Base-by-base conservation (phyloP, 768 basidiomycete species). In the Coprinopsis sp. region DNA sequence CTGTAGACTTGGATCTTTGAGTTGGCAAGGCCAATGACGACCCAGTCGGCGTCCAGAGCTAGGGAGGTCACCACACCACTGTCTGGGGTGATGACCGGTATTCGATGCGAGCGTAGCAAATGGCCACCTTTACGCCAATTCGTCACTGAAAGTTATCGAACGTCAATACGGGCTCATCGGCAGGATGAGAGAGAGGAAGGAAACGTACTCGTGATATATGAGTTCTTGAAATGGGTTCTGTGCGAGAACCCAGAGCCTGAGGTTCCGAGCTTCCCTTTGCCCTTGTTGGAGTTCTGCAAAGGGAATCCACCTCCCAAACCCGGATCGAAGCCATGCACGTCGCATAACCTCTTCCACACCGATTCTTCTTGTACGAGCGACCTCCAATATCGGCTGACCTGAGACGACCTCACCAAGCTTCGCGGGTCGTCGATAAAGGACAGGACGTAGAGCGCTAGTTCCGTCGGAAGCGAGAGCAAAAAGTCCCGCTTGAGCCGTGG, bases 11-110 rank as follows among this genome's bases (percentile, higher is more conserved):
- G 87, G 37, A 97, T 85, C 51, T 82, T 81, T 52, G 78, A 76
- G 60, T 87, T 94, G 7, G 89, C 87, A 54, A 96, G 84, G 1
- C 91, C 93, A 16, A 93, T 84, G 36, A 95, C 84, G 58, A 97
- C 80, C 77, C 84, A 90, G 36, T 87, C 78, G 11, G 72, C 64
- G 64, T 95, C 90, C 39, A 97, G 70, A 0, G 92, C 89, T 18
- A 94, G 73, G 3, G 87, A 89, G 0, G 95, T 96, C 22, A 97
- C 87, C 24, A 90, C 84, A 13, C 82, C 83, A 28, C 79, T 56
- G 31, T 76, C 74, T 3, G 64, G 64, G 31, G 64, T 64, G 27
- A 63, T 54, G 40, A 69, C 65, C 12, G 64, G 68, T 28, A 79
- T 68, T 22, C 76, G 74, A 58, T 90, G 87, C 0, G 79, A 72